phyloP scores from a whole-genome alignment of 345 rosid genomes.

The Acer negundo region DNA sequence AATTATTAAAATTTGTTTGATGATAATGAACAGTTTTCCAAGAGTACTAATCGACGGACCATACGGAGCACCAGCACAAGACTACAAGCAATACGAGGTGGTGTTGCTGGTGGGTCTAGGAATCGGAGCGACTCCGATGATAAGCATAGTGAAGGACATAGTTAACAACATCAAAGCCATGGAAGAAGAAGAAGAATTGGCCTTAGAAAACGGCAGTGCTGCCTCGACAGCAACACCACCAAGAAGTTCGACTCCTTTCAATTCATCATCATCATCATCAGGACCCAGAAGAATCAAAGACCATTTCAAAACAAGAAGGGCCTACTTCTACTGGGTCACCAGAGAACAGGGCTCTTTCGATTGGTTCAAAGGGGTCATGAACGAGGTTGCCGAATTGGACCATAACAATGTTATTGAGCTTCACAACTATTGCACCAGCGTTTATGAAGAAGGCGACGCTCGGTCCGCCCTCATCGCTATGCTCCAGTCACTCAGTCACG shows the following conservation, averaged over 20 bases:
- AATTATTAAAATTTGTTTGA: too few species aligned
- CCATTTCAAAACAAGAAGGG: constrained; percentile 65
- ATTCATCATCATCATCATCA: constrained; percentile 5
- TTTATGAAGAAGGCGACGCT: constrained; percentile 85
- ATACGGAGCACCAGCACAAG: constrained; percentile 92
- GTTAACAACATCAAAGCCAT: constrained; percentile 58
- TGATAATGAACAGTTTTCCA: constrained; percentile 51
- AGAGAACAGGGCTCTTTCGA: constrained; percentile 87
- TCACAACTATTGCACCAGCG: constrained; percentile 82
- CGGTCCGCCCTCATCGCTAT: constrained; percentile 77
- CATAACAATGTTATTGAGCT: constrained; percentile 62
- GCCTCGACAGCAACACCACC: background rate
- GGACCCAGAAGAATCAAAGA: constrained; percentile 39
- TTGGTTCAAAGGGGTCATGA: constrained; percentile 84
- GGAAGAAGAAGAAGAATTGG: constrained; percentile 42
- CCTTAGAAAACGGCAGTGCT: constrained; percentile 46
- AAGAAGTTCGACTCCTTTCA: constrained; percentile 28
- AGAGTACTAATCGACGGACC: constrained; percentile 78
- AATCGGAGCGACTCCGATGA: constrained; percentile 92
- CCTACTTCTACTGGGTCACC: constrained; percentile 85
- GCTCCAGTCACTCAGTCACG: constrained; percentile 78
- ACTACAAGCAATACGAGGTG: constrained; percentile 75
- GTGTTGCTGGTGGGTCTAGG: constrained; percentile 77
- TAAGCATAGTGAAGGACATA: constrained; percentile 82
- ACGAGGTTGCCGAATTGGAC: constrained; percentile 75